phyloP scores from a whole-genome alignment of 306 rosid species.

The Vigna radiata region DNA sequence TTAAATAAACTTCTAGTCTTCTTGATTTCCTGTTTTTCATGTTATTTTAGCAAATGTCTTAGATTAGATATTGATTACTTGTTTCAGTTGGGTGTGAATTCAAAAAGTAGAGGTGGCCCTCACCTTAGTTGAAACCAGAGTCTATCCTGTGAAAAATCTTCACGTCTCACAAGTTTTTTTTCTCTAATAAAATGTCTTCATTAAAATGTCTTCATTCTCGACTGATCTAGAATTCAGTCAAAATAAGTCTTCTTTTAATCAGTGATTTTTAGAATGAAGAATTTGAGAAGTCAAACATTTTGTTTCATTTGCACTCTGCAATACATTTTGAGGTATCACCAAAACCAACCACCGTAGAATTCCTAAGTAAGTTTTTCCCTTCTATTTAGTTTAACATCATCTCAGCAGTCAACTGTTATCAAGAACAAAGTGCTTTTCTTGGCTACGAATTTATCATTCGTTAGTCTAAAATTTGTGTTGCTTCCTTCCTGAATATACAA shows the following conservation, averaged over 20 bases:
- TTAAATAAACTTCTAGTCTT: not conserved
- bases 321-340: conserved; percentile 17
- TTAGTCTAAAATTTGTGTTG: not conserved
- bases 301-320: not conserved
- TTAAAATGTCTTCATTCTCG: not conserved
- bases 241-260: conserved; percentile 11
- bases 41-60: not conserved
- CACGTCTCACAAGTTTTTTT: not conserved
- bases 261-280: not conserved
- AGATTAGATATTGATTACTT: not conserved
- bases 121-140: not conserved
- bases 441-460: not conserved
- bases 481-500: conserved; percentile 3
- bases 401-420: not conserved
- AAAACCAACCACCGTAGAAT: not conserved
- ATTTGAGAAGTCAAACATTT: conserved; percentile 24
- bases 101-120: not conserved
- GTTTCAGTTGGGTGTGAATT: not conserved
- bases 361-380: not conserved
- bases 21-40: conserved; percentile 13
- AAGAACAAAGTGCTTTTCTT: not conserved
- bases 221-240: conserved; percentile 1
- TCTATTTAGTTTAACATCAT: not conserved
- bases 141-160: not conserved
- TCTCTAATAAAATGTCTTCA: not conserved